phyloP scores from a whole-genome alignment of 164 flowering plant genomes.

The Brasenia schreberi region DNA sequence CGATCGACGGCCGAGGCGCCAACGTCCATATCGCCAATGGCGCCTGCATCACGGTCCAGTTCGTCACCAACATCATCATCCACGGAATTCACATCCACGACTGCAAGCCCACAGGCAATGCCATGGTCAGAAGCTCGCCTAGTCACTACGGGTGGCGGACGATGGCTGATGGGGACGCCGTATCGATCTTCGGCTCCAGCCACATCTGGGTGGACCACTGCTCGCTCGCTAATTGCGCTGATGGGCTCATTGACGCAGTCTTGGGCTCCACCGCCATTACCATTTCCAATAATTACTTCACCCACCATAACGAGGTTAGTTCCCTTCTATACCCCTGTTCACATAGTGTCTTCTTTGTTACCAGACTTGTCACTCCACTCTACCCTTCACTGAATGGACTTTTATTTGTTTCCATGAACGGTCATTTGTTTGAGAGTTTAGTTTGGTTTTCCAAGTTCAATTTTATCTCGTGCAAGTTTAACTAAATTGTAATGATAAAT shows the following conservation, averaged over 20 bases:
- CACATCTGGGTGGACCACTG: conserved; percentile 96
- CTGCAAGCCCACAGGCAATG: conserved; percentile 37
- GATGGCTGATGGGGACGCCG: conserved; percentile 51
- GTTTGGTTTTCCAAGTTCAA: neutral
- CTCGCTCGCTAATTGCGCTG: conserved; percentile 82
- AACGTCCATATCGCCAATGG: conserved; percentile 36
- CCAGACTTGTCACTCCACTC: neutral
- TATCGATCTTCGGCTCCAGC: conserved; percentile 83
- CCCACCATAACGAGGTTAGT: conserved; percentile 93
- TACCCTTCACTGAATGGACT: neutral
- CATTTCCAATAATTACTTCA: conserved; percentile 72
- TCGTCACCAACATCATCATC: conserved; percentile 27
- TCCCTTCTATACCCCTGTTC: neutral
- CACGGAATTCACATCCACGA: conserved; percentile 36
- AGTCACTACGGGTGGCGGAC: conserved; percentile 38
- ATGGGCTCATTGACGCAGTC: conserved; percentile 92
- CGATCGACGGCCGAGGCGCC: conserved; percentile 32
- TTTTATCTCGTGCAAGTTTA: neutral
- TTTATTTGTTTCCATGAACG: neutral
- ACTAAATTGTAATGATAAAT: neutral
- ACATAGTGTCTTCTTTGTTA: neutral
- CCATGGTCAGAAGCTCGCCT: conserved; percentile 37
- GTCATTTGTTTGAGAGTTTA: neutral
- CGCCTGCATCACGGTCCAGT: conserved; percentile 36
- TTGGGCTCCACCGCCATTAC: conserved; percentile 97